Evolutionary conservation across 768 basidiomycete species (phyloP).

Genomic region (Rickenella mellea): DNA sequence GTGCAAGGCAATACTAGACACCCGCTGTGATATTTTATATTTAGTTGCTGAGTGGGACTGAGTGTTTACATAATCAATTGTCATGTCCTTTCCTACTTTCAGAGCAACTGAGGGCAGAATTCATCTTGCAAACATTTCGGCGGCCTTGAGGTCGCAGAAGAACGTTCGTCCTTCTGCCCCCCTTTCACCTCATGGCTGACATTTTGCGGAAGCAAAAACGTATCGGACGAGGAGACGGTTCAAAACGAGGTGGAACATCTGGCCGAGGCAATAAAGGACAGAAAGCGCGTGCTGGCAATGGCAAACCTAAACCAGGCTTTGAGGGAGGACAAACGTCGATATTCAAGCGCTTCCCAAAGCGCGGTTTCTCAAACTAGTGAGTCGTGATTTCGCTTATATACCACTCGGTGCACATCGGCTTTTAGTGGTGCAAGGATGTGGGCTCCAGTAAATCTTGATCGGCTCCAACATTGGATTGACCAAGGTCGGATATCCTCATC

Average conservation of each 20-base stretch:
- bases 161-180: conserved; percentile 32
- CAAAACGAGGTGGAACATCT: conserved; percentile 84
- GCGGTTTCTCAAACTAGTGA: conserved; percentile 88
- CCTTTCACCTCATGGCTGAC: background rate
- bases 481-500: conserved; percentile 72
- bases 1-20: too few relatives aligned
- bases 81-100: conserved; percentile 16
- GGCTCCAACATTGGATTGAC: conserved; percentile 87
- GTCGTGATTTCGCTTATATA: conserved; percentile 18
- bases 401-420: background rate
- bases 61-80: too few relatives aligned
- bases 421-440: conserved; percentile 63
- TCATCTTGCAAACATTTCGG: conserved; percentile 62
- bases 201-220: conserved; percentile 69
- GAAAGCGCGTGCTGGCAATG: conserved; percentile 83
- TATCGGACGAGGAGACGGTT: conserved; percentile 87
- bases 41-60: too few relatives aligned
- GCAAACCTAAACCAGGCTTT: conserved; percentile 73
- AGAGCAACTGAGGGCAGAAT: conserved; percentile 33
- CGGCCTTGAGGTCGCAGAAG: conserved; percentile 62
- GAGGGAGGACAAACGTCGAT: conserved; percentile 98
- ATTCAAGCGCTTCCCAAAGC: conserved; percentile 83
- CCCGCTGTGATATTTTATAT: too few relatives aligned
- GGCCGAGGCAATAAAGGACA: conserved; percentile 95
- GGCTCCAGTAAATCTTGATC: conserved; percentile 79